Evolutionary conservation across 805 yeast species (phyloP).

Genomic region (Yarrowia sp.): DNA sequence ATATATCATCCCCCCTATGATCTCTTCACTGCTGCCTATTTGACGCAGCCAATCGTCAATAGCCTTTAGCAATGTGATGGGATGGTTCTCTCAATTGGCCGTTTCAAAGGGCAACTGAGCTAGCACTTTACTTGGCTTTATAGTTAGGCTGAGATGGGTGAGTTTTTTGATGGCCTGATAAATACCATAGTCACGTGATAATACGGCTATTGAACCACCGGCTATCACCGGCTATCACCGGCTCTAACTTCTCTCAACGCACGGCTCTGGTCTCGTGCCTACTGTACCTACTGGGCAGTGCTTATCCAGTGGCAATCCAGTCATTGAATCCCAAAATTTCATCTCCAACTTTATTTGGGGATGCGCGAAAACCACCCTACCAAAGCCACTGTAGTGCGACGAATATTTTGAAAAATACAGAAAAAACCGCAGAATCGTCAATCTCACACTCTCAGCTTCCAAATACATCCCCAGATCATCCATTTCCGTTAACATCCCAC

Average conservation of each 20-base stretch:
- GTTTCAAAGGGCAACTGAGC: background rate
- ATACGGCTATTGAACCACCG: too few relatives aligned
- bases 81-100: background rate
- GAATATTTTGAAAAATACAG: too few relatives aligned
- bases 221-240: too few relatives aligned
- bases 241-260: too few relatives aligned
- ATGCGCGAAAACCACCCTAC: background rate
- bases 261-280: background rate
- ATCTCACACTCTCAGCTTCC: too few relatives aligned
- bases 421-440: too few relatives aligned
- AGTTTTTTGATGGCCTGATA: too few relatives aligned
- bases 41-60: conserved; percentile 5
- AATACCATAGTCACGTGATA: too few relatives aligned
- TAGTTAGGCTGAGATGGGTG: too few relatives aligned
- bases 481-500: background rate
- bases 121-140: background rate
- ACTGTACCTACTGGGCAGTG: background rate
- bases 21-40: background rate
- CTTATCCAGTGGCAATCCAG: background rate
- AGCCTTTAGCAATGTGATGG: conserved; percentile 13
- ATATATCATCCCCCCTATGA: too few relatives aligned
- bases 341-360: background rate
- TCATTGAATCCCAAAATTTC: background rate
- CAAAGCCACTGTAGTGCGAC: too few relatives aligned
- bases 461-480: background rate